Evolutionary conservation across 352 stramenopile genomes (phyloP).

Genomic region (Phytophthora nicotianae): DNA sequence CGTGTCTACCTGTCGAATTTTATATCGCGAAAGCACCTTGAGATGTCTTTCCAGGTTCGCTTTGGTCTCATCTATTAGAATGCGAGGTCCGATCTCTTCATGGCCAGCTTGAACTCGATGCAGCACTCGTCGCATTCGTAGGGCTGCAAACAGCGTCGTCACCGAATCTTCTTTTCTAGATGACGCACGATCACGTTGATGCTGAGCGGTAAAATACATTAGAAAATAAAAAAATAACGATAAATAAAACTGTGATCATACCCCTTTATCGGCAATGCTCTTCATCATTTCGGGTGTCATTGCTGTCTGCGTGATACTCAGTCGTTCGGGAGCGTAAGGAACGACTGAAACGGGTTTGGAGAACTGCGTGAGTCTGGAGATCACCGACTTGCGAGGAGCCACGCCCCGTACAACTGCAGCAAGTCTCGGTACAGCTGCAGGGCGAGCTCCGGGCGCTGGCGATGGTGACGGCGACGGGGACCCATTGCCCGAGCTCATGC

Average conservation of each 20-base stretch:
- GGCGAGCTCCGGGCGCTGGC: neutral
- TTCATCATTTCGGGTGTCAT: conserved; percentile 58
- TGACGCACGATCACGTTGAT: neutral
- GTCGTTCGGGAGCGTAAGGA: conserved; percentile 63
- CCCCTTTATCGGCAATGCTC: conserved; percentile 41
- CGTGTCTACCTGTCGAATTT: conserved; percentile 66
- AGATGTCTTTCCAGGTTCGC: conserved; percentile 69
- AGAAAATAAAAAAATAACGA: neutral
- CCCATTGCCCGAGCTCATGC: conserved; percentile 7
- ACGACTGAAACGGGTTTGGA: conserved; percentile 56
- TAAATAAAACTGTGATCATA: conserved; percentile 8
- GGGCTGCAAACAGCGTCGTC: conserved; percentile 68
- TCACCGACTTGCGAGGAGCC: conserved; percentile 49
- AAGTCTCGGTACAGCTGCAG: conserved; percentile 9
- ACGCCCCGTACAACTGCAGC: conserved; percentile 28
- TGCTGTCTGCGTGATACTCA: conserved; percentile 64
- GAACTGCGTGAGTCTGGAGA: conserved; percentile 54
- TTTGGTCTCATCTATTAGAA: conserved; percentile 46
- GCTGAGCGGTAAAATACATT: neutral
- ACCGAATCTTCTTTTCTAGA: conserved; percentile 34
- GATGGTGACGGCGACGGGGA: neutral
- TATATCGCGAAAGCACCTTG: conserved; percentile 79
- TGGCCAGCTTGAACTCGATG: conserved; percentile 40
- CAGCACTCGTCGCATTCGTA: conserved; percentile 57
- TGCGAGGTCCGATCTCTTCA: conserved; percentile 12